Evolutionary conservation across 108 stramenopile genomes (phyloP), one percentile per base, ranked within the genome.

Genomic region (Pseudonitzschia multistriata): DNA sequence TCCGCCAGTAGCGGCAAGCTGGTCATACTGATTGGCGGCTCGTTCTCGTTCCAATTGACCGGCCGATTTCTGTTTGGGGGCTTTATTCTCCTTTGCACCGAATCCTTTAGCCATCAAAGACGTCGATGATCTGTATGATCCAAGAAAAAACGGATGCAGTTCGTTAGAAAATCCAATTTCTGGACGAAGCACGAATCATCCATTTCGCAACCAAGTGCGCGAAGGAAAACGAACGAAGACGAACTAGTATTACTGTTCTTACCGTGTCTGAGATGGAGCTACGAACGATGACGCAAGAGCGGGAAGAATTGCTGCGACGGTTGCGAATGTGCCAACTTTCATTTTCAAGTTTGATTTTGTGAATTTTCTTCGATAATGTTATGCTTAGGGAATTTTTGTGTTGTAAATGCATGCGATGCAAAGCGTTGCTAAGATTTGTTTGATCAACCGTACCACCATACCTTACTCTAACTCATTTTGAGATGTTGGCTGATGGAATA

Each of bases 1-100:
- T 42, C 93, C 93, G n/a, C 88, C 90, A 13, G 82, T 68, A 19
- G 68, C 62, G 15, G 93, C 79, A 62, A 94, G 80, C 65, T 94
- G 86, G 66, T 94, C 93, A 69, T 91, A 94, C 48, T 89, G 84
- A 36, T 63, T 72, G 21, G 79, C 29, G 66, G 88, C 79, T 30
- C 67, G 19, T 64, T 91, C 93, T 14, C 93, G 79, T 30, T 94
- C 76, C 11, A 82, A 34, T 74, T 88, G 85, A 28, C 81, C 93
- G 3, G 39, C 65, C 6, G 93, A 91, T 66, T 91, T 91, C 49
- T 76, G 53, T 27, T 61, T 70, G 2, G 74, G 78, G 54, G 81
- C 75, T 37, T 82, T 82, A 13, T 74, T 52, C 8, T 19, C 39
- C 30, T 27, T 33, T 25, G 40, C 47, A 19, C 86, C 91, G 66